Evolutionary conservation across 441 rosid genomes (phyloP), one percentile per base, ranked within the genome.

Genomic region (Erodium texanum): DNA sequence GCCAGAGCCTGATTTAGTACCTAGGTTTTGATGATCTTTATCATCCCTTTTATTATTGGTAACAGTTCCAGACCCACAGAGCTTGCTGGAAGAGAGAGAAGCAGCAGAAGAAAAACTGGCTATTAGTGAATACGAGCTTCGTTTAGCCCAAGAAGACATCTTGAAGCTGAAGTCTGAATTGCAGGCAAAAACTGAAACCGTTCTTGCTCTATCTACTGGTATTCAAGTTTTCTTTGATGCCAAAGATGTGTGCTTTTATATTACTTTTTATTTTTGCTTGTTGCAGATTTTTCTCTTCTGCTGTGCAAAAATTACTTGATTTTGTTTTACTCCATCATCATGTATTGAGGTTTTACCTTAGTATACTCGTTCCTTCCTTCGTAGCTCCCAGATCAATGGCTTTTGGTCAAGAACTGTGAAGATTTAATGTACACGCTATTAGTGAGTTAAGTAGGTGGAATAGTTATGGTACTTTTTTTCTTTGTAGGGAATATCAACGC

Each of bases 21-120:
- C 66, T 74, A 66, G 34, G 1, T 9, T 41, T 62, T 69, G 29
- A 72, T 78, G 62, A 61, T 64, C 72, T 78, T 66, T 23, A 50
- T 64, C 22, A 24, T 62, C 65, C 48, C 14, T 67, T 69, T 64
- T 32, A 64, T 76, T 58, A 58, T 66, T 65, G 41, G 70, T 66
- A 80, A 81, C 96, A 93, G 98, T 82, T 79, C 90, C 88, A 23
- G 98, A 93, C 69, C 97, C 97, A 52, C 98, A 93, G 78, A 86
- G 80, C 74, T 85, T 93, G 81, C 82, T 87, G 62, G 89, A 84
- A 83, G 97, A 90, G 85, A 90, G 86, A 78, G 96, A 86, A 80
- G 86, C 88, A 61, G 74, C 82, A 27, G 84, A 79, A 68, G 97
- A 89, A 82, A 93, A 87, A 74, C 68, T 93, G 76, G 92, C 98